These are phyloP conservation scores for Vicia sativa DNA, from an alignment of 306 rosid species.

Conservation along the genomic window DNA sequence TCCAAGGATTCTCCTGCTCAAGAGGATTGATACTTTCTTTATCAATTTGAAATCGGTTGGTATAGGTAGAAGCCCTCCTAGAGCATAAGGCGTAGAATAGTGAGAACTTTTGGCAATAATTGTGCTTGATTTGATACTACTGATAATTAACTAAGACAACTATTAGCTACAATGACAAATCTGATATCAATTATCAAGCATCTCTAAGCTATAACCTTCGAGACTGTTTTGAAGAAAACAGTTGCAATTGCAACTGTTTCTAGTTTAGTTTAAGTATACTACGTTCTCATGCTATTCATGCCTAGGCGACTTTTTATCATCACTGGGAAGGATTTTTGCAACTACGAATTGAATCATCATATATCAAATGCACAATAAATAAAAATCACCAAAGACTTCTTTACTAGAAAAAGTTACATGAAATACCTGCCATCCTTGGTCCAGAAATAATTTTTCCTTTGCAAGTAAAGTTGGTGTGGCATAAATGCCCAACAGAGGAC, in stretches of 20 bases:
- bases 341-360: conserved; percentile 12
- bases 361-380: conserved; percentile 27
- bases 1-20: conserved; percentile 1
- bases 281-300: conserved; percentile 11
- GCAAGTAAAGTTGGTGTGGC: conserved; percentile 77
- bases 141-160: neutral
- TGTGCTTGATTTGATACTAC: neutral
- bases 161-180: conserved; percentile 16
- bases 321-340: conserved; percentile 15
- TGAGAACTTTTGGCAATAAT: conserved; percentile 8
- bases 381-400: neutral
- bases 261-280: conserved; percentile 9
- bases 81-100: neutral
- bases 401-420: conserved; percentile 24
- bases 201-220: conserved; percentile 12
- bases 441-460: conserved; percentile 82
- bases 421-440: conserved; percentile 90
- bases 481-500: conserved; percentile 69
- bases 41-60: conserved; percentile 7
- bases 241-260: conserved; percentile 25
- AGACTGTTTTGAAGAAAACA: conserved; percentile 8
- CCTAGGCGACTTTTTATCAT: conserved; percentile 30
- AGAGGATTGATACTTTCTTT: conserved; percentile 1
- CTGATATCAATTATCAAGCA: neutral
- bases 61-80: neutral